Evolutionary conservation across 768 basidiomycete species (phyloP), one percentile per base, ranked within the genome.

Genomic region (Lepiota brunneoincarnata): DNA sequence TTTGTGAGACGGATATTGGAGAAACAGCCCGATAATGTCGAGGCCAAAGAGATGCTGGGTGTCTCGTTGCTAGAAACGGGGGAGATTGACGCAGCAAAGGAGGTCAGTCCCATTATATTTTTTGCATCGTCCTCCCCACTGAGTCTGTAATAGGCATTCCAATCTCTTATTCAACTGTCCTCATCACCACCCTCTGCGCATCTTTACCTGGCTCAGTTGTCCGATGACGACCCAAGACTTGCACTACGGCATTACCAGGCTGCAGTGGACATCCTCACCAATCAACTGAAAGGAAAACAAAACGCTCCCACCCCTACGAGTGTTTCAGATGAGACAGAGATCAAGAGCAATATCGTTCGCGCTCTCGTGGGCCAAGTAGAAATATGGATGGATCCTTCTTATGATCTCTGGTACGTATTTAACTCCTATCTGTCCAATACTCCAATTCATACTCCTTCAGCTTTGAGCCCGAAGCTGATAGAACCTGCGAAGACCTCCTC

Each of bases 371-470:
- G 88, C 6, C 93, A 94, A 79, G 87, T 95, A 21, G 94, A 96
- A 66, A 89, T 95, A 14, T 97, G 93, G 93, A 96, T 97, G 93
- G 90, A 94, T 62, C 89, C 89, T 26, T 78, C 80, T 1, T 86
- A 87, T 59, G 92, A 95, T 75, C 75, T 96, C 46, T 95, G 93
- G 93, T 88, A 62, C 47, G 83, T 28, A 31, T 28, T 53, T 26
- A 36, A 6, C 18, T n/a, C 40, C 31, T 14, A 6, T 23, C 21
- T 17, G 0, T 43, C 23, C 28, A 34, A n/a, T 24, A 2, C 23
- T 24, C 14, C 40, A 18, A 41, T 7, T 36, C 36, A 37, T 20
- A 39, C 20, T 14, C 34, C n/a, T 20, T 6, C 54, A 96, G 93
- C 66, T 85, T 89, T 61, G 91, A 92, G 64, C 84, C 87, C 15